Percentiles rank a stretch among this genome's conserved stretches.
These are phyloP conservation scores for Aspergillus alliaceus DNA, from an alignment of 2,329 filamentous ascomycete species.

Conservation along the genomic window DNA sequence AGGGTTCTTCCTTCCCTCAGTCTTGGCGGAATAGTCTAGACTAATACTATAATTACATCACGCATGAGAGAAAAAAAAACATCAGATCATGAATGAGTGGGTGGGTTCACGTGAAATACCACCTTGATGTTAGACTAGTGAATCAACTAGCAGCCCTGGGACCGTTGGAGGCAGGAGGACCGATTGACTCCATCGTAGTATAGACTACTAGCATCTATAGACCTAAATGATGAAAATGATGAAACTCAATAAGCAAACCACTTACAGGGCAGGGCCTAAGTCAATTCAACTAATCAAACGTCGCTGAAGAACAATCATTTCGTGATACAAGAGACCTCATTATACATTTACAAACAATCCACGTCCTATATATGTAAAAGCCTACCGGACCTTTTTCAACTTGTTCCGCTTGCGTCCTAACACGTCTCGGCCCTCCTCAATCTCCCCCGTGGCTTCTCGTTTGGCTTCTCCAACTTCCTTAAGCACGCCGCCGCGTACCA, in stretches of 20 bases:
- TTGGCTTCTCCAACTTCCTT: conserved; percentile 96
- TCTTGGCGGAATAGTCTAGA: neutral
- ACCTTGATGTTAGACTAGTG: too few species aligned
- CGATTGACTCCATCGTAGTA: too few species aligned
- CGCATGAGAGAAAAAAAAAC: too few species aligned
- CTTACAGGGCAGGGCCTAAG: too few species aligned
- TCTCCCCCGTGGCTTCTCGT: conserved; percentile 82
- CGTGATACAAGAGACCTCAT: neutral
- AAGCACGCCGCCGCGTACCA: conserved; percentile 73
- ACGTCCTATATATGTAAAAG: neutral
- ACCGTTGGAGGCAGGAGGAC: too few species aligned
- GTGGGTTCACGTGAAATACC: neutral
- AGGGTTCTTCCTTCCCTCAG: neutral
- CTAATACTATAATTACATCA: too few species aligned
- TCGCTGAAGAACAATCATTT: neutral
- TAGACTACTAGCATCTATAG: too few species aligned
- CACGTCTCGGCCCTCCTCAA: conserved; percentile 89
- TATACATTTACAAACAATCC: neutral
- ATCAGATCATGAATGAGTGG: too few species aligned
- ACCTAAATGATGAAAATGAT: too few species aligned
- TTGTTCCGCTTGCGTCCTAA: conserved; percentile 70
- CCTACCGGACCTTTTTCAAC: conserved; percentile 43
- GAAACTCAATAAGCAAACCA: too few species aligned
- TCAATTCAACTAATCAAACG: neutral
- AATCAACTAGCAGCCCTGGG: too few species aligned